Evolutionary conservation across 2,329 filamentous ascomycete species (phyloP), one percentile per base, ranked within the genome.

Genomic region (Aspergillus quadrilineatus): DNA sequence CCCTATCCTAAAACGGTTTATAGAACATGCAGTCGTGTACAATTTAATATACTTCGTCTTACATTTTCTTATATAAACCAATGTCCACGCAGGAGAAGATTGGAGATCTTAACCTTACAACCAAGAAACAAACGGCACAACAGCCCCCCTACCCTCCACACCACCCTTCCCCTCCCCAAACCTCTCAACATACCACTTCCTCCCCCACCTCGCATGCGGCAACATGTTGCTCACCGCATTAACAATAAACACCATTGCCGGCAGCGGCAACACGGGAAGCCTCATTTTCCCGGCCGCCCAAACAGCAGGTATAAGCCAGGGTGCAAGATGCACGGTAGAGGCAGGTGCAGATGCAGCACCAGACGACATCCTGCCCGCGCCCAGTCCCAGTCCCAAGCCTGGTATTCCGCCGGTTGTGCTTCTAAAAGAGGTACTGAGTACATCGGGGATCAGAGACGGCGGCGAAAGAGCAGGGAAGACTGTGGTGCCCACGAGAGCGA

Each of bases 161-260:
- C n/a, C 15, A 7, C 34, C 88, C 76, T 87, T 85, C 8, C 93
- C 88, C 76, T 87, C 85, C 9, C 93, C 93, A 81, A 99, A 99
- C 73, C 82, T 90, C 68, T 90, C 82, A 56, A 87, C 78, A 74
- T 99, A 99, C 94, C 94, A 99, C 67, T 81, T 79, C 73, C 85
- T 86, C 26, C 93, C 93, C 62, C 85, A 84, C 51, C 94, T 77
- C 14, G 94, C 92, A 66, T 94, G 81, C 9, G 94, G 93, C 60
- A 95, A 72, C 93, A 97, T 99, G 7, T 89, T 87, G n/a, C 86
- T 76, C 50, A 99, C 77, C 76, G 96, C 92, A 71, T 97, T 97
- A 47, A 96, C 62, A 44, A 96, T 67, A 69, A 97, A 97, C 50
- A 83, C 83, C 67, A 92, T 80, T 26, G 91, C 93, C 0, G 94